Evolutionary conservation across 2,329 filamentous ascomycete genomes (phyloP).

Genomic region (Clarireedia hainanense): DNA sequence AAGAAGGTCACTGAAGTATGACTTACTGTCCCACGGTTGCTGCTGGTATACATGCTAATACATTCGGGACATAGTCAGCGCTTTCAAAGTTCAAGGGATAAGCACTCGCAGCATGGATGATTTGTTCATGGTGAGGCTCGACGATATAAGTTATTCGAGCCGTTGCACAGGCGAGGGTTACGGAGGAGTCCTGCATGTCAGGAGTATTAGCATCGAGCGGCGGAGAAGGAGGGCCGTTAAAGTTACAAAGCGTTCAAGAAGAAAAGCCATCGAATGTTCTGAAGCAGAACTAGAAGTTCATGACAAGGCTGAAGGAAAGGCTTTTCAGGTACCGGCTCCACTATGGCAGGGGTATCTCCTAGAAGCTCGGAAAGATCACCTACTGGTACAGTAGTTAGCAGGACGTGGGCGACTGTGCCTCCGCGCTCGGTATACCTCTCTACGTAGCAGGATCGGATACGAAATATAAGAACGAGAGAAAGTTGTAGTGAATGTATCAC

Average conservation of each 20-base stretch:
- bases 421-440: too few relatives aligned
- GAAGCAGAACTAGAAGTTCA: too few relatives aligned
- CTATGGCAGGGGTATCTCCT: not conserved
- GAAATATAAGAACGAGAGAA: too few relatives aligned
- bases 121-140: too few relatives aligned
- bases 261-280: too few relatives aligned
- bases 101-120: not conserved
- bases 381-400: too few relatives aligned
- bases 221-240: not conserved
- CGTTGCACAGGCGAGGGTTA: too few relatives aligned
- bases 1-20: slow-evolving; percentile 69
- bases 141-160: too few relatives aligned
- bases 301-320: not conserved
- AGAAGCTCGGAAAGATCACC: not conserved
- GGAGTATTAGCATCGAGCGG: not conserved
- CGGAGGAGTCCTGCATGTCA: not conserved
- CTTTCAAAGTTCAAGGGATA: slow-evolving; percentile 9
- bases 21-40: slow-evolving; percentile 9
- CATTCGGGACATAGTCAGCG: not conserved
- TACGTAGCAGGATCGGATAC: too few relatives aligned
- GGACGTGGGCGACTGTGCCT: not conserved
- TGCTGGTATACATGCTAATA: not conserved
- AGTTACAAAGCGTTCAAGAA: too few relatives aligned
- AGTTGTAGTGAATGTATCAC: too few relatives aligned
- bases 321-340: not conserved